These are phyloP conservation scores for Chenopodium album DNA, from an alignment of 148 eudicot genomes.

Conservation along the genomic window DNA sequence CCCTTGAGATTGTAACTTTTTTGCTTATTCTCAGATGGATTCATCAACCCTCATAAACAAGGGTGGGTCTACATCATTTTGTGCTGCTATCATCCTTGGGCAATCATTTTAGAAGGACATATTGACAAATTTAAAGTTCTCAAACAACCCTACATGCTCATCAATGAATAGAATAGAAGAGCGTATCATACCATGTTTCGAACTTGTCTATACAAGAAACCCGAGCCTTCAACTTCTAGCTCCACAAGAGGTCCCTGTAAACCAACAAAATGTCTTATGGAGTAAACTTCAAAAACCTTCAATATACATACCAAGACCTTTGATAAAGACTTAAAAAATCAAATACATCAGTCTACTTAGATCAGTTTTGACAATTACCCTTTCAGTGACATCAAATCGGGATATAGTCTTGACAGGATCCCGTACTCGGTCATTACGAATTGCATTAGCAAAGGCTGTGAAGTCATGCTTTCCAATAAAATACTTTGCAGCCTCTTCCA, in stretches of 20 bases:
- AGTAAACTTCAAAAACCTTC: background rate
- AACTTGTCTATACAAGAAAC: slow-evolving; percentile 92
- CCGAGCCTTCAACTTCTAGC: slow-evolving; percentile 97
- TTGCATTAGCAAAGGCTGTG: slow-evolving; percentile 70
- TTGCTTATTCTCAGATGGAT: background rate
- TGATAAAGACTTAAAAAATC: background rate
- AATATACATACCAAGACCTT: background rate
- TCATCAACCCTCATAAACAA: background rate
- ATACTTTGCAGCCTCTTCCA: slow-evolving; percentile 68
- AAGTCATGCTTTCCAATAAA: slow-evolving; percentile 79
- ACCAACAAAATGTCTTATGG: slow-evolving; percentile 15
- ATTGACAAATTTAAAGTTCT: background rate
- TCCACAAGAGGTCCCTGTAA: slow-evolving; percentile 77
- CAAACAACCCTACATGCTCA: background rate
- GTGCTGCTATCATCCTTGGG: background rate
- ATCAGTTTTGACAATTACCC: slow-evolving; percentile 38
- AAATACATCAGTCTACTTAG: background rate
- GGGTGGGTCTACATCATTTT: background rate
- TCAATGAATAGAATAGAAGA: background rate
- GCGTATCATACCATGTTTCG: slow-evolving; percentile 74
- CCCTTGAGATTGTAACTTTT: background rate
- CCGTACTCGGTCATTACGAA: slow-evolving; percentile 54
- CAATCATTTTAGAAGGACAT: background rate
- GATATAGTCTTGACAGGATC: slow-evolving; percentile 73
- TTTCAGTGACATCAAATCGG: slow-evolving; percentile 66